phyloP scores from a whole-genome alignment of 257 asterid genomes.

The Linderniella brevidens region DNA sequence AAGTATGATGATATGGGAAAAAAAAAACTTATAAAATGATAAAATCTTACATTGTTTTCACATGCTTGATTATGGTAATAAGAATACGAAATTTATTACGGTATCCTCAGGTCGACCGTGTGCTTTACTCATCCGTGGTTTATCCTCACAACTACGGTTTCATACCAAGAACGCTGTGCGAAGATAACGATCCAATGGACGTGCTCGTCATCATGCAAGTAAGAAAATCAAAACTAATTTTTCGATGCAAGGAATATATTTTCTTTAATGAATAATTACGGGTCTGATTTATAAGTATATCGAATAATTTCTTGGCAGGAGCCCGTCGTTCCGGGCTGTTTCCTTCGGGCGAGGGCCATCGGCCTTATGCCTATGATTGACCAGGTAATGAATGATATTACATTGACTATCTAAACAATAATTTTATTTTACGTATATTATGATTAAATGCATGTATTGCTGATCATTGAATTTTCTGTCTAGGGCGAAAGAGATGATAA shows the following conservation, averaged over 20 bases:
- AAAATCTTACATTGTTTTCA: neutral
- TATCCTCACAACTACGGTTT: constrained; percentile 55
- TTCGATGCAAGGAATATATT: no score
- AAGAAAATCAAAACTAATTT: neutral
- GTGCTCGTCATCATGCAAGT: constrained; percentile 53
- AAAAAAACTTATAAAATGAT: neutral
- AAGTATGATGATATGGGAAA: constrained; percentile 15
- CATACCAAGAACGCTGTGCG: constrained; percentile 50
- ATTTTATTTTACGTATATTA: no score
- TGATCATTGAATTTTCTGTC: neutral
- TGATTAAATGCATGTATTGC: neutral
- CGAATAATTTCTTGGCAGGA: constrained; percentile 13
- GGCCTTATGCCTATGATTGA: constrained; percentile 65
- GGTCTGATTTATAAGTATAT: no score
- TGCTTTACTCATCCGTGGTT: constrained; percentile 44
- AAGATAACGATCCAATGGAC: constrained; percentile 60
- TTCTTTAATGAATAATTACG: no score
- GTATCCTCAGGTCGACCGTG: constrained; percentile 36
- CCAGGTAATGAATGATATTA: constrained; percentile 22
- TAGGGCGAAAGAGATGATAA: constrained; percentile 56
- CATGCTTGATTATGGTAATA: no score
- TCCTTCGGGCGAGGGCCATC: constrained; percentile 49
- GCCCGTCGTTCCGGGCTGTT: constrained; percentile 48
- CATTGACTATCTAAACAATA: no score
- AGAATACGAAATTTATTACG: constrained; percentile 1